Conservation (phyloP, 352 stramenopile genomes). For the Globisporangium spiculum region DNA sequence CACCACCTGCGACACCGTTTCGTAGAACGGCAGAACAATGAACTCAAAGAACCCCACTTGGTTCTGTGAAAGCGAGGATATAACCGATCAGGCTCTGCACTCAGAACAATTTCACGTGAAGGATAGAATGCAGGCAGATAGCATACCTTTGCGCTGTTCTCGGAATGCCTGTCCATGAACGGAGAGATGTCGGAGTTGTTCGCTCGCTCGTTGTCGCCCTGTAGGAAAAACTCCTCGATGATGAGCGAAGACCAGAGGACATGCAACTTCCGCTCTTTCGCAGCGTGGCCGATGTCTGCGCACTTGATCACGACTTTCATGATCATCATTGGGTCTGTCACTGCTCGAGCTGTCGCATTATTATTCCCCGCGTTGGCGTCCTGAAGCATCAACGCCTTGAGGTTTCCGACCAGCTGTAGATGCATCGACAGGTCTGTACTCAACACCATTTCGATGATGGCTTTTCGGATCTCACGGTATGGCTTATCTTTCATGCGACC, state of each 20-base stretch:
- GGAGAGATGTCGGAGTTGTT: slow-evolving; percentile 87
- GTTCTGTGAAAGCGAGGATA: slow-evolving; percentile 37
- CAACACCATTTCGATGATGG: slow-evolving; percentile 88
- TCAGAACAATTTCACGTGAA: no score
- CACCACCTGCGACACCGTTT: slow-evolving; percentile 73
- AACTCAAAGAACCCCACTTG: slow-evolving; percentile 88
- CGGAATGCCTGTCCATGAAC: slow-evolving; percentile 89
- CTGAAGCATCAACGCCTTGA: slow-evolving; percentile 74
- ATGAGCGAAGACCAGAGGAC: slow-evolving; percentile 92
- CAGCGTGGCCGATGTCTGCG: slow-evolving; percentile 92
- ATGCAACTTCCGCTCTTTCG: slow-evolving; percentile 81
- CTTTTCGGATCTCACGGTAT: slow-evolving; percentile 77
- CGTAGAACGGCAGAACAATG: slow-evolving; percentile 80
- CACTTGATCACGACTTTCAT: slow-evolving; percentile 89
- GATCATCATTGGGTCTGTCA: slow-evolving; percentile 83
- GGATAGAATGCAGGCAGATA: background rate
- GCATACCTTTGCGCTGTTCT: slow-evolving; percentile 83
- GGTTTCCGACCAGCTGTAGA: slow-evolving; percentile 68
- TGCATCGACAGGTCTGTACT: slow-evolving; percentile 85
- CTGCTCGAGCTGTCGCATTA: slow-evolving; percentile 20
- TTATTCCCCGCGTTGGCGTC: slow-evolving; percentile 37
- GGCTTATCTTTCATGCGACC: slow-evolving; percentile 72
- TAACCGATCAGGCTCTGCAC: slow-evolving; percentile 8
- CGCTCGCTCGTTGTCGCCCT: slow-evolving; percentile 92
- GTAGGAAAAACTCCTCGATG: slow-evolving; percentile 94